Evolutionary conservation across 139 green algal species (phyloP).

Genomic region (Chlamydomonas incerta): DNA sequence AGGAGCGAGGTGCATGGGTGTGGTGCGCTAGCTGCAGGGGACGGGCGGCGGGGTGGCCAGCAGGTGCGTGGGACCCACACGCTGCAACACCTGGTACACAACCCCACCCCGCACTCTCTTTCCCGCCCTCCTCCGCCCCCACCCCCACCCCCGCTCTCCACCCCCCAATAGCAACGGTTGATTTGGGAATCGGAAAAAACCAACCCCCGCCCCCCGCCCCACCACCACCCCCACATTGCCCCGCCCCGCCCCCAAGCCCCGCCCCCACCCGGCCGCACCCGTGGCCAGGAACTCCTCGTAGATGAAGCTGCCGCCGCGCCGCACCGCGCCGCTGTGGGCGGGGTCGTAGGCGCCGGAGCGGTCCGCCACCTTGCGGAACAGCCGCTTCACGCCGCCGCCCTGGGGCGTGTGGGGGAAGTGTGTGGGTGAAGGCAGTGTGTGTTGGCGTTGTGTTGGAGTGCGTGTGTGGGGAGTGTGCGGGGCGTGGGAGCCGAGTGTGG

Average conservation of each 20-base stretch:
- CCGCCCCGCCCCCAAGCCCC: background rate
- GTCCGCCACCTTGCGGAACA: slow-evolving; percentile 97
- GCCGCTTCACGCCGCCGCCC: slow-evolving; percentile 95
- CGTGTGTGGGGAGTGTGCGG: background rate
- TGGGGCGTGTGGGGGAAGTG: background rate
- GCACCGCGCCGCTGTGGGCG: slow-evolving; percentile 83
- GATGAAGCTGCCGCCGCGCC: slow-evolving; percentile 93
- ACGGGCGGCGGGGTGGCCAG: too few relatives aligned
- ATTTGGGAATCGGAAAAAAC: too few relatives aligned
- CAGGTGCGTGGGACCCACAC: too few relatives aligned
- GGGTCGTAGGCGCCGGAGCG: slow-evolving; percentile 85
- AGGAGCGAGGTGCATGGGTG: too few relatives aligned
- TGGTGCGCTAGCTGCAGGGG: too few relatives aligned
- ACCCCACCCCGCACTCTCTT: too few relatives aligned
- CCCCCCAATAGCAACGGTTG: too few relatives aligned
- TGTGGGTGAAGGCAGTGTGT: background rate
- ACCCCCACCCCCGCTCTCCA: background rate
- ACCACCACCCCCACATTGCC: background rate
- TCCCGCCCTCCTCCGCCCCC: too few relatives aligned
- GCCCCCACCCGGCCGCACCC: background rate
- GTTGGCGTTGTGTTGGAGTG: background rate
- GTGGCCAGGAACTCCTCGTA: slow-evolving; percentile 98
- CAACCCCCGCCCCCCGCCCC: too few relatives aligned
- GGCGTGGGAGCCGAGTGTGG: too few relatives aligned
- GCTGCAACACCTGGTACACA: too few relatives aligned